These are phyloP conservation scores for Podila epicladia DNA, from an alignment of 192 early-diverging fungal genomes.

Conservation along the genomic window DNA sequence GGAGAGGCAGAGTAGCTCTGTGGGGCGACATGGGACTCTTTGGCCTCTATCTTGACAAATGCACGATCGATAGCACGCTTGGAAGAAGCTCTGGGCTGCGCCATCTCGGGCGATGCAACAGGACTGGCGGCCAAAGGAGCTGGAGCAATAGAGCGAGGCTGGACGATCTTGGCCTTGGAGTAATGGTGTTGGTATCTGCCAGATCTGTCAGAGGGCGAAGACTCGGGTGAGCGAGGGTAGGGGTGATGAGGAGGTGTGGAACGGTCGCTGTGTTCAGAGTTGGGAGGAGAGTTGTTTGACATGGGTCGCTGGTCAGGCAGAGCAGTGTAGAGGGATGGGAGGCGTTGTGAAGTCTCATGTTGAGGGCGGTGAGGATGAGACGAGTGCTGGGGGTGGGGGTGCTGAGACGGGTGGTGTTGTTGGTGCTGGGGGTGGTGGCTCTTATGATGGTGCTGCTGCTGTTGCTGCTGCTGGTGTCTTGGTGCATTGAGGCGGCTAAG, in stretches of 20 bases:
- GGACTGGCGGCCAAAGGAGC: slow-evolving; percentile 12
- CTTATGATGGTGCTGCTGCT: background rate
- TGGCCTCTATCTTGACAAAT: slow-evolving; percentile 48
- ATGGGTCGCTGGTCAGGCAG: slow-evolving; percentile 31
- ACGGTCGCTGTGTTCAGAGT: slow-evolving; percentile 12
- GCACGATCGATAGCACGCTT: slow-evolving; percentile 15
- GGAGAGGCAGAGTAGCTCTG: slow-evolving; percentile 1
- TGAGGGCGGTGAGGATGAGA: slow-evolving; percentile 13
- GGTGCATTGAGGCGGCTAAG: slow-evolving; percentile 27
- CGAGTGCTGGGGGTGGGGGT: slow-evolving; percentile 5
- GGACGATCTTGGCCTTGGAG: slow-evolving; percentile 32
- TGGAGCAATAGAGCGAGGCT: slow-evolving; percentile 48
- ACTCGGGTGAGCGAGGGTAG: slow-evolving; percentile 16
- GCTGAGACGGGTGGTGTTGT: background rate
- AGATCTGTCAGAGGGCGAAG: slow-evolving; percentile 15
- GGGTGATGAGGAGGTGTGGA: slow-evolving; percentile 19
- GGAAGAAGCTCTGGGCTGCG: slow-evolving; percentile 15
- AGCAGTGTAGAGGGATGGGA: slow-evolving; percentile 39
- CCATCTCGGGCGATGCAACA: slow-evolving; percentile 15
- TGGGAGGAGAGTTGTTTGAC: slow-evolving; percentile 12
- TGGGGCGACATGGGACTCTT: slow-evolving; percentile 6
- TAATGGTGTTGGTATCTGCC: slow-evolving; percentile 2
- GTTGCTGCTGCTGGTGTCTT: background rate
- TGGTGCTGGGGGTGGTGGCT: slow-evolving; percentile 14
- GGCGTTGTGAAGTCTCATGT: slow-evolving; percentile 1